Base-by-base conservation (phyloP, 441 rosid genomes). In the Gossypium schwendimanii region DNA sequence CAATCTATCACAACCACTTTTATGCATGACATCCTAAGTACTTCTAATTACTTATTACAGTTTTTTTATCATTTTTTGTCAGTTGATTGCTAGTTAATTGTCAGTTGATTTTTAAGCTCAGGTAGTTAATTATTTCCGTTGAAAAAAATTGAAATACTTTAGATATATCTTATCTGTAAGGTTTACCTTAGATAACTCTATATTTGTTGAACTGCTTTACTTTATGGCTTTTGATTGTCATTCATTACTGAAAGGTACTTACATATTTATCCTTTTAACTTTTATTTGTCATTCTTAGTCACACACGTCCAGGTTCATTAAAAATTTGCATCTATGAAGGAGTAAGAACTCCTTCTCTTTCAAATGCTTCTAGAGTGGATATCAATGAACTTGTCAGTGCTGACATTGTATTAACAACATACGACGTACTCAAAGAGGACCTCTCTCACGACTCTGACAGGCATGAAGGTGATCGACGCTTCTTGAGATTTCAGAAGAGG, bases 371-470 rank as follows among this genome's bases (percentile, higher is more conserved):
- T 65, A 67, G 61, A 49, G 77, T 79, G 71, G 92, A 89, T 71
- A 82, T 95, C 62, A 74, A 79, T 62, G 93, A 91, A 81, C 92
- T 95, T 78, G 81, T 90, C 69, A 76, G 75, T 73, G 88, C 90
- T 74, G 98, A 94, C 80, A 87, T 92, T 71, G 91, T 92, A 55
- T 81, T 92, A 81, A 92, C 99, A 71, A 89, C 98, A 24, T 94
- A 94, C 72, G 98, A 94, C 80, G 98, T 91, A 77, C 97, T 94
- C 63, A 94, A 86, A 85, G 98, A 92, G 84, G 99, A 95, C 86
- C 80, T 95, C 63, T 91, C 96, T 11, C 99, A 95, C 72, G 99
- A 95, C 77, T 84, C 80, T 61, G 99, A 95, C 79, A 83, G 98
- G 87, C 98, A 90, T 77, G 93, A 86, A 80, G 98, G 99, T 73